Conservation (phyloP, 192 early-diverging fungal species). For the Fimicolochytrium jonesii region DNA sequence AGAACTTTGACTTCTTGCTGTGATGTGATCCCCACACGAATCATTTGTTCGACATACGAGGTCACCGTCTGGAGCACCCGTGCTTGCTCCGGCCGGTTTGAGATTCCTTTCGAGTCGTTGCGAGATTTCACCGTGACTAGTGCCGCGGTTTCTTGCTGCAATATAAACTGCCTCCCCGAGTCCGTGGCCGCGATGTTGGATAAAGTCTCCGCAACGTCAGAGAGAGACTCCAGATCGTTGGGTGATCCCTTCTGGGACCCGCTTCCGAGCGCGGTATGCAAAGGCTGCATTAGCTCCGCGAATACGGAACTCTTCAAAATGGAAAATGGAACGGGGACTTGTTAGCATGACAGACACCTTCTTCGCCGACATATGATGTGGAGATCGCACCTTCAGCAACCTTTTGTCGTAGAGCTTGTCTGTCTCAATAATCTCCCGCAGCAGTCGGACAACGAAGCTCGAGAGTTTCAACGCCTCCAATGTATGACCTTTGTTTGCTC, state of each 20-base stretch:
- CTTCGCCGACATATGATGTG: no score
- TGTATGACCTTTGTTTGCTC: background rate
- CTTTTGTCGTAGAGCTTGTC: slow-evolving; percentile 16
- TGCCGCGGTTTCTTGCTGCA: slow-evolving; percentile 10
- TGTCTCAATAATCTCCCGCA: slow-evolving; percentile 26
- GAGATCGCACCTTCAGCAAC: slow-evolving; percentile 37
- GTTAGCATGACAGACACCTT: no score
- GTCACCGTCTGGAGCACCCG: slow-evolving; percentile 19
- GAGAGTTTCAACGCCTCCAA: slow-evolving; percentile 33
- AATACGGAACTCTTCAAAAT: slow-evolving; percentile 28
- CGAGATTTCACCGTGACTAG: background rate
- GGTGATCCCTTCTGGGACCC: slow-evolving; percentile 1
- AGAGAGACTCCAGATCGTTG: slow-evolving; percentile 9
- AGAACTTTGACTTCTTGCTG: slow-evolving; percentile 19
- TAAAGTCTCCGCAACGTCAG: slow-evolving; percentile 39
- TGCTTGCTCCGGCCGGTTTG: slow-evolving; percentile 4
- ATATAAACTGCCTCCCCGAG: slow-evolving; percentile 29
- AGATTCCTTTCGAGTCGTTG: background rate
- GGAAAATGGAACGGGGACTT: no score
- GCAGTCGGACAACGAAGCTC: slow-evolving; percentile 18
- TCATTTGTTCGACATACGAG: slow-evolving; percentile 17
- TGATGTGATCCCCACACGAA: background rate
- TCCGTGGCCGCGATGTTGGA: slow-evolving; percentile 40
- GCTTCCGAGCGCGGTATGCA: slow-evolving; percentile 5
- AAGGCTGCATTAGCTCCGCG: slow-evolving; percentile 31